Evolutionary conservation across 2,329 filamentous ascomycete genomes (phyloP), one percentile per base, ranked within the genome.

Genomic region (Botrytis fragariae): DNA sequence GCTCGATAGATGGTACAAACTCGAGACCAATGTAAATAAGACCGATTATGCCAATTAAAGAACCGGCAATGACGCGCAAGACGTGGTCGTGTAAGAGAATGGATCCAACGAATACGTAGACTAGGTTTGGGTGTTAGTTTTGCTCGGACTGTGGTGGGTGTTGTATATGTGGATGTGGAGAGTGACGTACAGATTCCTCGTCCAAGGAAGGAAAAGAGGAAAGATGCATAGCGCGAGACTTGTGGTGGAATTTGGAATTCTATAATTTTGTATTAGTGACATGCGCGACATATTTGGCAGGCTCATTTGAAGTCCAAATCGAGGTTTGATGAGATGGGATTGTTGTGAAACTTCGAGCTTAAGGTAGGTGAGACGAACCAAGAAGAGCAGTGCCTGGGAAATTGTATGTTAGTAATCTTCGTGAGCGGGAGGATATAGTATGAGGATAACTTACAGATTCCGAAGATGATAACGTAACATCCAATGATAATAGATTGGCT

Each of bases 171-270:
- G 14, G 25, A 32, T 65, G 14, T 51, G 32, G 69, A 35, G 51
- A 22, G 10, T 54, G 25, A 90, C 94, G 85, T 90, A 97, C 95
- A 98, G 82, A 94, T 87, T 84, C 96, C 96, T 81, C 96, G 94
- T 75, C 96, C 96, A 78, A 98, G 85, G 87, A 99, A 98, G 73
- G 93, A 97, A 87, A 98, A 98, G 84, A 98, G 91, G 87, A 99
- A 99, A 18, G 94, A 97, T 72, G 94, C 95, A 86, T 98, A 97
- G 84, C 94, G 92, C 74, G 94, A 92, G 72, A 97, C 88, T 82
- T 97, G 95, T 74, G 95, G 93, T 69, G 96, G 95, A 79, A 98
- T 95, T 84, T 97, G 92, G 86, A 98, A 97, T 84, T 99, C 96
- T 69, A 57, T 65, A 32, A 18, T 20, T 73, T 54, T 35, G n/a